These are phyloP conservation scores for Aspergillus ibericus DNA, from an alignment of 2,329 filamentous ascomycete species.

Conservation along the genomic window DNA sequence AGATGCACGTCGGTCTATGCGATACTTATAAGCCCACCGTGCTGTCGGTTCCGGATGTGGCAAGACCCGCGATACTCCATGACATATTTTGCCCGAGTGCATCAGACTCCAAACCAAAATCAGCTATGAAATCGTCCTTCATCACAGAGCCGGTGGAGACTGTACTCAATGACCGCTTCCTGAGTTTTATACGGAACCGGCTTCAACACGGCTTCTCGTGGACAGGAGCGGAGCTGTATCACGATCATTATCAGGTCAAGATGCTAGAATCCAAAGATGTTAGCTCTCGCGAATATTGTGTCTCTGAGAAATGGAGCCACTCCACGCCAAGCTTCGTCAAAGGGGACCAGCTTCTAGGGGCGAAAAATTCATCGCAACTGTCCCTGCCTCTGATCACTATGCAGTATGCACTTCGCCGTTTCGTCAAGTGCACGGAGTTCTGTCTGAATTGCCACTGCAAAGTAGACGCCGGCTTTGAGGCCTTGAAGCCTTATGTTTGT, in stretches of 20 bases:
- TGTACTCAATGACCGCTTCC: conserved; percentile 66
- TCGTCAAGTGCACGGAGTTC: conserved; percentile 79
- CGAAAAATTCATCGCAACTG: conserved; percentile 27
- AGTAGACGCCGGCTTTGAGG: conserved; percentile 60
- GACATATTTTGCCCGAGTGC: neutral
- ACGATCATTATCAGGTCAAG: conserved; percentile 49
- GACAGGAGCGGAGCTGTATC: conserved; percentile 65
- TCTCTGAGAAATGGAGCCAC: conserved; percentile 24
- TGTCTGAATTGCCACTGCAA: conserved; percentile 81
- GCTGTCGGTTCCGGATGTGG: conserved; percentile 51
- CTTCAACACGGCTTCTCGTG: conserved; percentile 57
- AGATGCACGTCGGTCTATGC: conserved; percentile 70
- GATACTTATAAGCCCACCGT: conserved; percentile 69
- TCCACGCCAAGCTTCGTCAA: conserved; percentile 46
- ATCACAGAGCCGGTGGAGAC: conserved; percentile 71
- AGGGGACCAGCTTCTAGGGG: conserved; percentile 51
- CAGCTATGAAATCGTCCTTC: conserved; percentile 42
- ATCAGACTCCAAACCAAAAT: neutral
- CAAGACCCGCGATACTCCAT: conserved; percentile 38
- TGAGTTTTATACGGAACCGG: conserved; percentile 63
- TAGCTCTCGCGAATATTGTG: conserved; percentile 17
- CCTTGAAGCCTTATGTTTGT: conserved; percentile 67
- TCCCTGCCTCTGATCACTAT: conserved; percentile 63
- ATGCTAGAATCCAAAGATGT: conserved; percentile 12
- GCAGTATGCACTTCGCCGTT: conserved; percentile 75